Base-by-base conservation (phyloP, 176 grass and related monocot genomes). In the Musa acuminata region DNA sequence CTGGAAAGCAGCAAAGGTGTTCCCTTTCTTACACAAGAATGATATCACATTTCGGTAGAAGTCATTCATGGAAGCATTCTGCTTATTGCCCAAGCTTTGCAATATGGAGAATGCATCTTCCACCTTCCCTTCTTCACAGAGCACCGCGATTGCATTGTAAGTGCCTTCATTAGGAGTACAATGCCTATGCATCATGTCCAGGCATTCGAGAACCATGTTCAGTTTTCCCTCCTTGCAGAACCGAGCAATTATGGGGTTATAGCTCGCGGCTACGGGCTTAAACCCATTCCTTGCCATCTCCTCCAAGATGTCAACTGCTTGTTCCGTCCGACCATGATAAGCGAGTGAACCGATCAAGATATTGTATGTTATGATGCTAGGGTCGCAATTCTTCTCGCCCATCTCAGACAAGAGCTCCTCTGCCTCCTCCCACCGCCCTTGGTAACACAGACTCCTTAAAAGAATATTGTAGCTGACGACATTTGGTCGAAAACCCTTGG, bases 21-120 rank as follows among this genome's bases (percentile, higher is more conserved):
- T 82, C 19, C 80, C 80, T 75, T 75, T 75, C 80, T 76, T 82
- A 19, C 80, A 82, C 80, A 82, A 69, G 72, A 58, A 75, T 2
- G 72, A 75, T 13, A 82, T 75, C 52, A 82, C 80, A 70, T 67
- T 82, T 58, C 29, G 53, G 63, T 58, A 82, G 80, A 82, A 82
- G 6, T 82, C 80, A 50, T 76, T 73, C 64, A 69, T 76, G 11
- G 72, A 59, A 52, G 14, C 13, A 68, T 58, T 75, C 29, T 75
- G 80, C 52, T 68, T 82, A 7, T 52, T 68, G 2, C 51, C 64
- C 53, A 82, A n/a, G 8, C 52, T 75, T 57, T 67, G 60, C 27
- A 82, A 52, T 69, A 82, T 75, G 12, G 72, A 82, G 53, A 76
- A 76, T 19, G 80, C 64, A n/a, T 82, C 80, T 51, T 51, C 64